Evolutionary conservation across 805 yeast genomes (phyloP).

Genomic region (Dipodascus geniculatus): DNA sequence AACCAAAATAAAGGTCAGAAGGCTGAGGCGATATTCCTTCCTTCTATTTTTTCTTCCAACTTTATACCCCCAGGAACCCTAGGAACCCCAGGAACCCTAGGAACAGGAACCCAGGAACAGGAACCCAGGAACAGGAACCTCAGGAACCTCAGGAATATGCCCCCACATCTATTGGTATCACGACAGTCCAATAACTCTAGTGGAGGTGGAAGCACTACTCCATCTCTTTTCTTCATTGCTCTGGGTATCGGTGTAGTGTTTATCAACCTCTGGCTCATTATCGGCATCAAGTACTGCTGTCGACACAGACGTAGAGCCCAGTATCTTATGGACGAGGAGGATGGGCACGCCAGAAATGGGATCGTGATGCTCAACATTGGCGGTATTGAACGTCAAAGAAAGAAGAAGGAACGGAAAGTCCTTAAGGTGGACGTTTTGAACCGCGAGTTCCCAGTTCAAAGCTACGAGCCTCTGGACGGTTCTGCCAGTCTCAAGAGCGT

Average conservation of each 20-base stretch:
- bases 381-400: constrained; percentile 10
- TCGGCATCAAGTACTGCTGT: constrained; percentile 24
- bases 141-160: no score
- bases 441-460: constrained; percentile 21
- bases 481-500: not conserved
- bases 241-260: constrained; percentile 27
- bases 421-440: constrained; percentile 21
- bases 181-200: not conserved
- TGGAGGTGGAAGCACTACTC: constrained; percentile 12
- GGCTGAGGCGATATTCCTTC: not conserved
- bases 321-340: constrained; percentile 6
- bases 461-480: not conserved
- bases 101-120: no score
- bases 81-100: no score
- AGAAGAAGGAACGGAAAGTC: constrained; percentile 17
- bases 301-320: constrained; percentile 14
- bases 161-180: not conserved
- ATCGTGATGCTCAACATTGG: constrained; percentile 7
- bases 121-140: no score
- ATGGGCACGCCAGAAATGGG: constrained; percentile 3
- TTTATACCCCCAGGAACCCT: no score
- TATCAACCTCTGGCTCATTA: constrained; percentile 25
- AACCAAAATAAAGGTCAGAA: not conserved
- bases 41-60: no score
- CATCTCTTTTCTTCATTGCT: constrained; percentile 26